Conservation (phyloP, 1,139 yeast species). For the Nadsonia starkeyi-henricii region DNA sequence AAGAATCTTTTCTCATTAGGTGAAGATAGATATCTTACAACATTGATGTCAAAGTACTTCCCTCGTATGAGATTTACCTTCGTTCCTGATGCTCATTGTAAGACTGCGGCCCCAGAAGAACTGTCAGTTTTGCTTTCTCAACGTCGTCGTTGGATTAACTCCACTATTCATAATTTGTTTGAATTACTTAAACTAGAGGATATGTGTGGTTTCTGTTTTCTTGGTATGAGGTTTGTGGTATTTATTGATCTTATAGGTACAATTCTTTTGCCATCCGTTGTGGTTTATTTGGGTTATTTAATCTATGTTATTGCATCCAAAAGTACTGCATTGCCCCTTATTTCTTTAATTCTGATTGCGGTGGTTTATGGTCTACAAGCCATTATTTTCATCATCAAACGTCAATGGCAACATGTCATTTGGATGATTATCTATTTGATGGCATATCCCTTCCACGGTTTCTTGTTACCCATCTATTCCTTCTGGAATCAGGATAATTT, state of each 20-base stretch:
- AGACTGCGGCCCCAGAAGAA: constrained; percentile 24
- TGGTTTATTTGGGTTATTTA: constrained; percentile 23
- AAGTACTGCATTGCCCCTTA: constrained; percentile 21
- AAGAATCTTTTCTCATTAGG: constrained; percentile 26
- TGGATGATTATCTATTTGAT: constrained; percentile 27
- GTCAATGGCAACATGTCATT: constrained; percentile 27
- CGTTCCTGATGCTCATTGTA: constrained; percentile 22
- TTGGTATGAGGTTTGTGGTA: constrained; percentile 25
- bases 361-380: constrained; percentile 26
- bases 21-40: constrained; percentile 26
- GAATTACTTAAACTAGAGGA: constrained; percentile 22
- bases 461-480: constrained; percentile 24
- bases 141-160: constrained; percentile 28
- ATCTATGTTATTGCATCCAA: constrained; percentile 22
- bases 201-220: constrained; percentile 26
- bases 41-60: constrained; percentile 22
- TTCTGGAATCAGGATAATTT: constrained; percentile 28
- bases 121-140: constrained; percentile 24
- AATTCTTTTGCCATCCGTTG: constrained; percentile 24
- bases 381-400: constrained; percentile 21
- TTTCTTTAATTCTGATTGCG: constrained; percentile 23
- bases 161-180: constrained; percentile 26
- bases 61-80: constrained; percentile 21
- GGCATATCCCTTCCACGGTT: constrained; percentile 26
- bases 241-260: constrained; percentile 26